These are phyloP conservation scores for Sporothrix mexicana DNA, from an alignment of 2,329 filamentous ascomycete genomes.

Conservation along the genomic window DNA sequence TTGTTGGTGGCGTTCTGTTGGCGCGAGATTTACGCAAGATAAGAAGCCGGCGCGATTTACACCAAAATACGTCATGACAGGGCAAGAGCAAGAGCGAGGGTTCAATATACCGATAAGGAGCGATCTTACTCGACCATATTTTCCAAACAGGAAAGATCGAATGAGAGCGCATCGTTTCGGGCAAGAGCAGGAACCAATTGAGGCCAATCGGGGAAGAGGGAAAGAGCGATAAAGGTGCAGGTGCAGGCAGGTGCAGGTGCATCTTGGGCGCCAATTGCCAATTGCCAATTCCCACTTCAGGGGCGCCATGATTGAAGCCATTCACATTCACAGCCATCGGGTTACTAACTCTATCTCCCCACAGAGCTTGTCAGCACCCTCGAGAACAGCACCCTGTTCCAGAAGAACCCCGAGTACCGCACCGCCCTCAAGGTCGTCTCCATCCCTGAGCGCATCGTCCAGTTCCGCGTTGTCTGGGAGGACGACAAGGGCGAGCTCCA, in stretches of 20 bases:
- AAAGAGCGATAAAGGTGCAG: neutral
- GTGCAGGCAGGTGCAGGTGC: too few species aligned
- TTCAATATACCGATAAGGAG: slow-evolving; percentile 11
- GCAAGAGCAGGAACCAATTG: neutral
- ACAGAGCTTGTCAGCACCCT: slow-evolving; percentile 92
- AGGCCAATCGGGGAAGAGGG: neutral
- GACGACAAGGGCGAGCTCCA: slow-evolving; percentile 87
- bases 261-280: too few species aligned
- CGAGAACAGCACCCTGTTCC: slow-evolving; percentile 89
- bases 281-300: too few species aligned
- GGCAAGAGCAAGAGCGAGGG: neutral
- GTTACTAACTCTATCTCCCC: neutral
- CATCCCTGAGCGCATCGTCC: slow-evolving; percentile 92
- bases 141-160: neutral
- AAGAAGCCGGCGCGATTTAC: neutral
- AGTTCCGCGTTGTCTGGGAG: slow-evolving; percentile 98
- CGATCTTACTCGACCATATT: neutral
- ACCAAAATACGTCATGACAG: slow-evolving; percentile 17
- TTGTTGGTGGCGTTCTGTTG: slow-evolving; percentile 18
- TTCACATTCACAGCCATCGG: too few species aligned
- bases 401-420: slow-evolving; percentile 93
- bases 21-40: neutral
- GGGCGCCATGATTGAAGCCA: too few species aligned
- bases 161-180: neutral
- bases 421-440: slow-evolving; percentile 86